Base-by-base conservation (phyloP, 768 basidiomycete species). In the Suillus variegatus region DNA sequence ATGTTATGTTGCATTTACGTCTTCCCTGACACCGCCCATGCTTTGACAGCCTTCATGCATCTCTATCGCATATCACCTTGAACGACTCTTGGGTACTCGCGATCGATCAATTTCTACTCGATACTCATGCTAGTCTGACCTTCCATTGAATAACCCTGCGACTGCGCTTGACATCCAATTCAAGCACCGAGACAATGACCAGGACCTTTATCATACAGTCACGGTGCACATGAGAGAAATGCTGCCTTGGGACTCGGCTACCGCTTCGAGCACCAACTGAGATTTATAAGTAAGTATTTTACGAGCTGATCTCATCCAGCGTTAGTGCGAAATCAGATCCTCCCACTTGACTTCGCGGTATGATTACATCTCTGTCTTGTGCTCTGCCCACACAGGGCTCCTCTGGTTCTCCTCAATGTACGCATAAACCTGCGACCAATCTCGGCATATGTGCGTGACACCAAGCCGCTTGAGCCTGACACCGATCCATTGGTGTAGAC, bases 361-460 rank as follows among this genome's bases (percentile, higher is more conserved):
- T 49, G 22, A 49, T 22, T 3, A 14, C 22, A 49, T 13, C 22
- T 49, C 13, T 49, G 47, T 32, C 4, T 62, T 56, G 12, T 51
- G 43, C 13, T 62, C 52, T 25, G 7, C 51, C 63, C 63, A 62
- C 28, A 12, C 32, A 13, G 35, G 7, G 13, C 58, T 25, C 14
- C 7, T 38, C 18, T 70, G 70, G 52, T 77, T 77, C 32, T 69
- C 58, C 62, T 64, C 64, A 36, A 67, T 70, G 57, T 67, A 75
- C 40, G 65, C 68, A 49, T 73, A 68, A 32, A 76, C 71, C 57
- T 64, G 71, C 60, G 64, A 68, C 75, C 75, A 77, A 52, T 74
- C 76, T 35, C 70, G 66, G 62, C 75, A 76, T 32, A 74, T 69
- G 49, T 76, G 75, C 41, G 68, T 68, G 14, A 72, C 69, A 13